A percentile compares a stretch with the other conserved stretches of the same genome.
Evolutionary conservation across 306 rosid genomes (phyloP).

Genomic region (Corylus americana): DNA sequence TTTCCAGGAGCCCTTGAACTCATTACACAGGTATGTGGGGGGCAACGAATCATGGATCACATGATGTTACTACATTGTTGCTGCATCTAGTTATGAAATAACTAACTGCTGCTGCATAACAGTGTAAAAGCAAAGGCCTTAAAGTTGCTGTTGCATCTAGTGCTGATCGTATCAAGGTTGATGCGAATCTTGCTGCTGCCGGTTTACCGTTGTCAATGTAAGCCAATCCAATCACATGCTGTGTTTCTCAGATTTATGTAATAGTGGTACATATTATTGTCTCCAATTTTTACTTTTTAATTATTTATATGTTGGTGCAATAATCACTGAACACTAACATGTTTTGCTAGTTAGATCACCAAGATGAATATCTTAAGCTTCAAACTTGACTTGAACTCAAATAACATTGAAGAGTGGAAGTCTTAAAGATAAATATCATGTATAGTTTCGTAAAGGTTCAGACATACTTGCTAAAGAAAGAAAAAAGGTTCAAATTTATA

Average conservation of each 20-base stretch:
- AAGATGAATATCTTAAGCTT: not conserved
- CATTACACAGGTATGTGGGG: constrained; percentile 68
- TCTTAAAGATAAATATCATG: not conserved
- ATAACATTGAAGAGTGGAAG: not conserved
- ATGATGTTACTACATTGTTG: constrained; percentile 27
- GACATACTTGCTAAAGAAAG: not conserved
- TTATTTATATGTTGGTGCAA: not conserved
- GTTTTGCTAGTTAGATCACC: not conserved
- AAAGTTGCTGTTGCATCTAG: constrained; percentile 99
- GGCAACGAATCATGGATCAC: not conserved
- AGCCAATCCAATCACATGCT: constrained; percentile 25
- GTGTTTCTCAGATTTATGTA: constrained; percentile 13
- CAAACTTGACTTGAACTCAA: not conserved
- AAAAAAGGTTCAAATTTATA: not conserved
- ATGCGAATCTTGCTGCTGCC: constrained; percentile 92
- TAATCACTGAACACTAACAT: not conserved
- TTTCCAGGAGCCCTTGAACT: constrained; percentile 95
- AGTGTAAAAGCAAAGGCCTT: constrained; percentile 92
- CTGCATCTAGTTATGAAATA: constrained; percentile 29
- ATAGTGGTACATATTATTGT: not conserved
- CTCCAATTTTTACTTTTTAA: not conserved
- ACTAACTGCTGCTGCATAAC: constrained; percentile 24
- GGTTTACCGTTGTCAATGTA: constrained; percentile 85
- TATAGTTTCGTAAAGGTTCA: not conserved
- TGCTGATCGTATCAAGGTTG: constrained; percentile 97